A percentile compares a stretch with the other conserved stretches of the same genome.
phyloP scores from a whole-genome alignment of 345 rosid species.

The Citrus mangshanensis region DNA sequence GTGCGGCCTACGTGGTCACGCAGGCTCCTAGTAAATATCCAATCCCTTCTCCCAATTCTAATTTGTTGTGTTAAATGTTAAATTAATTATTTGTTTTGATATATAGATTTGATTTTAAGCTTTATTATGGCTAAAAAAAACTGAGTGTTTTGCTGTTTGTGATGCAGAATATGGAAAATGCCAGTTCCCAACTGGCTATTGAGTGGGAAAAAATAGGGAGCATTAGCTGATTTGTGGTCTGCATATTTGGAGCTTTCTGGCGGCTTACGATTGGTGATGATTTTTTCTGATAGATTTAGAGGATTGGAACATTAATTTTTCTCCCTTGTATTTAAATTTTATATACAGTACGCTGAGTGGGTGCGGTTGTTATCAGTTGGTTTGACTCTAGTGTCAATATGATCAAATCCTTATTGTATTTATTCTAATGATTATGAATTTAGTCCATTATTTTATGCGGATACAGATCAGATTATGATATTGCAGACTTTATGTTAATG shows the following conservation, averaged over 20 bases:
- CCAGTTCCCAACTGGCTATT: slow-evolving; percentile 45
- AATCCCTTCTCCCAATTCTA: background rate
- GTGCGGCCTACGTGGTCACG: slow-evolving; percentile 66
- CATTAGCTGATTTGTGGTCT: background rate
- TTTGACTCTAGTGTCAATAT: slow-evolving; percentile 14
- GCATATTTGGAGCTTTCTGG: background rate
- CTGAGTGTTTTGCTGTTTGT: background rate
- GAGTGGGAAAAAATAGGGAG: slow-evolving; percentile 6
- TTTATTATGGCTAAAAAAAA: too few species aligned
- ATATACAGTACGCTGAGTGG: background rate
- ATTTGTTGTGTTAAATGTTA: too few species aligned
- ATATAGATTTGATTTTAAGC: too few species aligned
- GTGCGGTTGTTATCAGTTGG: slow-evolving; percentile 10
- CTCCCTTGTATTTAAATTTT: background rate
- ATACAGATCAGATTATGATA: background rate
- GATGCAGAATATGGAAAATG: slow-evolving; percentile 52
- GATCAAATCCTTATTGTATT: background rate
- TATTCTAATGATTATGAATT: background rate
- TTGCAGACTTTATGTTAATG: background rate
- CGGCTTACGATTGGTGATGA: too few species aligned
- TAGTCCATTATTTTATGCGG: background rate
- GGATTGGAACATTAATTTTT: background rate
- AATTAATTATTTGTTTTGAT: too few species aligned
- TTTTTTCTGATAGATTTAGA: background rate
- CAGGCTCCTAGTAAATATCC: slow-evolving; percentile 62